Evolutionary conservation across 441 rosid species (phyloP).

Genomic region (Corymbia calophylla): DNA sequence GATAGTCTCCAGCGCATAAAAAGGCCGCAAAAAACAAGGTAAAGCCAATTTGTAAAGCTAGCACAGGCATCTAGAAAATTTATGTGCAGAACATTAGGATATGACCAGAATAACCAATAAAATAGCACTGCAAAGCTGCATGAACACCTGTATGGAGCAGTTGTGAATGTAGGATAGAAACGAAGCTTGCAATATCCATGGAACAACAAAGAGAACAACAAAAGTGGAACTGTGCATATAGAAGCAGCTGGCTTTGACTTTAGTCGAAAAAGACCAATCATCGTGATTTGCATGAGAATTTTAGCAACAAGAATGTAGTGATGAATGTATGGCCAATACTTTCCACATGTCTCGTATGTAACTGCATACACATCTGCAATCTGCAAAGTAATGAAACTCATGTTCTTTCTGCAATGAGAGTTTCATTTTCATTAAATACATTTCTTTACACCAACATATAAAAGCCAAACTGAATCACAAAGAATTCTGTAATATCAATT

Average conservation of each 20-base stretch:
- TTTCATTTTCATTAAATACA: background rate
- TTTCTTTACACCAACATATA: background rate
- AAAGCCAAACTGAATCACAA: background rate
- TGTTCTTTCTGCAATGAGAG: background rate
- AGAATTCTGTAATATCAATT: background rate
- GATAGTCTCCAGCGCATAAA: background rate
- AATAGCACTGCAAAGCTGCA: background rate
- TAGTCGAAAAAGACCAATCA: conserved; percentile 87
- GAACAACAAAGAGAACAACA: conserved; percentile 61
- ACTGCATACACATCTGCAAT: conserved; percentile 74
- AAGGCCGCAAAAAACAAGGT: background rate
- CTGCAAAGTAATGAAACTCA: conserved; percentile 21
- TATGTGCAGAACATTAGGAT: background rate
- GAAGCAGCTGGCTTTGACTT: conserved; percentile 87
- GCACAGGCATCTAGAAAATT: background rate
- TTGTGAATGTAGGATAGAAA: conserved; percentile 69
- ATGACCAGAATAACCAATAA: background rate
- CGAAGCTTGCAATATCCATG: conserved; percentile 87
- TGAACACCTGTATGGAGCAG: conserved; percentile 50
- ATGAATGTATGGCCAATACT: conserved; percentile 76
- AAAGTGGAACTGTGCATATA: conserved; percentile 64
- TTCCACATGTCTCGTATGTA: conserved; percentile 68
- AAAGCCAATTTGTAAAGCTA: background rate
- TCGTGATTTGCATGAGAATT: conserved; percentile 84
- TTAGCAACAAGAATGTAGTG: conserved; percentile 59